Base-by-base conservation (phyloP, 1,284 basidiomycete genomes). In the Boletellus deceptivus region DNA sequence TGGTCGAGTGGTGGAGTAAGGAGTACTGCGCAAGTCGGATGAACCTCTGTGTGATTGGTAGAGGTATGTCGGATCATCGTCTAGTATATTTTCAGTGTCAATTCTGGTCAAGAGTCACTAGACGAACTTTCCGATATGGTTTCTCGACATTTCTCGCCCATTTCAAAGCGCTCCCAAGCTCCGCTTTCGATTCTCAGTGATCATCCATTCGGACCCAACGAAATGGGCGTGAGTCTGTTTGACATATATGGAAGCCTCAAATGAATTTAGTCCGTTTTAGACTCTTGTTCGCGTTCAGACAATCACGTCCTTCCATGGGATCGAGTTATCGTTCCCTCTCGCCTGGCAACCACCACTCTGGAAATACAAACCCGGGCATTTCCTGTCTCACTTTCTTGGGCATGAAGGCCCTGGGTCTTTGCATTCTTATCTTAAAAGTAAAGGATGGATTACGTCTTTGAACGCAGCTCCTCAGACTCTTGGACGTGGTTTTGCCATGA, bases 331-430 rank as follows among this genome's bases (percentile, higher is more conserved):
- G 3, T 97, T 97, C 72, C 92, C 92, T 16, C 74, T 96, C 54
- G 87, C 87, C 22, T 93, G 94, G 68, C 87, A 97, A 64, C 75
- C 82, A 6, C 83, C 87, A 1, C 74, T 84, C 42, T 97, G 90
- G 83, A 78, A 82, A 34, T 76, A 86, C 64, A 94, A 94, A 74
- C 96, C 97, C 2, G 83, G 78, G 3, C 74, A 83, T 55, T 90
- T 94, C 68, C 66, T 99, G 17, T 79, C 85, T 3, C 93, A 98
- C 69, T 87, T 97, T 64, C 72, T 98, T 43, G 97, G 97, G 0
- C 96, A 99, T 68, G 98, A 99, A 73, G 98, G 97, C 4, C 85
- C 89, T 35, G 97, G 97, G 1, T 98, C 94, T 1, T 74, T 99
- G 38, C 80, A 95, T 59, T 93, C 93, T 1, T 93, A 94, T 69